Base-by-base conservation (phyloP, 495 filamentous ascomycete species). In the Aspergillus campestris region DNA sequence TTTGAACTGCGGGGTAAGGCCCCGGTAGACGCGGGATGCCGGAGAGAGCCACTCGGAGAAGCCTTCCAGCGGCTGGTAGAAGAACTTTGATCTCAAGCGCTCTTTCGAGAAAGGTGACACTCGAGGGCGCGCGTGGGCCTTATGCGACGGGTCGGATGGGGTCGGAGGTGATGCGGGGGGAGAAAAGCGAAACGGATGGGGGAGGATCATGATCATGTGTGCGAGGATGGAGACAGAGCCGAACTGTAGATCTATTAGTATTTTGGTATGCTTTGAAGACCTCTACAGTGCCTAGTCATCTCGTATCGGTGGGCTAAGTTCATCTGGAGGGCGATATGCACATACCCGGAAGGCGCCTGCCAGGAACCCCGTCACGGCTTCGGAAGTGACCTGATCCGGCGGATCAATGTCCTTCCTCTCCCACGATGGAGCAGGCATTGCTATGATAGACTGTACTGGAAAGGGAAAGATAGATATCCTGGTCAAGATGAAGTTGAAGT, bases 1-100 rank as follows among this genome's bases (percentile, higher is more conserved):
- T 69, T 95, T 95, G 66, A 94, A 95, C 60, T 94, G 89, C 13
- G 89, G 69, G 2, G 89, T 95, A 51, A 94, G 59, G 0, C 84
- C 79, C 24, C 88, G 78, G 55, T 94, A 95, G 10, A 95, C 53
- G 7, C 87, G 87, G 12, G 81, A 82, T 1, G 57, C 46, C 7
- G 67, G 69, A 7, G 67, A 69, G 42, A 73, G 52, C 61, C 66
- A 70, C 32, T 67, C 62, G 0, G 69, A 73, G 49, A 73, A 67
- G 0, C 67, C 66, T 37, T 70, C 65, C 0, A 73, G 38, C 3
- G 69, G 69, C n/a, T 64, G 60, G 51, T 71, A 59, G 51, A 73
- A 63, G 6, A 73, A 42, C 24, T 60, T 57, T 3, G 65, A 64
- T 13, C 66, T 65, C 8, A 70, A 47, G 24, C 58, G 59, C 8